Evolutionary conservation across 306 rosid species (phyloP).

Genomic region (Heteromeles arbutifolia): DNA sequence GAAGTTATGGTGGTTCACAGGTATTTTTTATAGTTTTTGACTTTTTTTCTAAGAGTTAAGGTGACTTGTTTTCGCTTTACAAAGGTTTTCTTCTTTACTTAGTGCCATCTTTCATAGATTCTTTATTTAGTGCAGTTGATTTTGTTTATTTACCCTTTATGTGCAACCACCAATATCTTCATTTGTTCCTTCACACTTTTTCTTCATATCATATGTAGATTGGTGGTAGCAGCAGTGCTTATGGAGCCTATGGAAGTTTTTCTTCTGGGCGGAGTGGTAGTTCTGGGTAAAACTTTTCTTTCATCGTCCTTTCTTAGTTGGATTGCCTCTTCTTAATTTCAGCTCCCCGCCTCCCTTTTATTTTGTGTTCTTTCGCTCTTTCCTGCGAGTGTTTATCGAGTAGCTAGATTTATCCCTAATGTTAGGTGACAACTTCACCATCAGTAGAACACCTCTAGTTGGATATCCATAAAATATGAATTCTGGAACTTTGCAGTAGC

Average conservation of each 20-base stretch:
- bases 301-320: background rate
- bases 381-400: background rate
- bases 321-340: background rate
- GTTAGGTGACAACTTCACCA: background rate
- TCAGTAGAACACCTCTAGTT: background rate
- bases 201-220: slow-evolving; percentile 45
- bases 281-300: slow-evolving; percentile 59
- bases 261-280: slow-evolving; percentile 61
- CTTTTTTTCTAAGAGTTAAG: background rate
- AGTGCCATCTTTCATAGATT: too few relatives aligned
- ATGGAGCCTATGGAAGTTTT: slow-evolving; percentile 86
- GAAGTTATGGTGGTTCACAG: slow-evolving; percentile 86
- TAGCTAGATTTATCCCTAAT: background rate
- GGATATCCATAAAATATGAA: background rate
- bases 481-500: background rate
- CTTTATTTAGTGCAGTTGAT: too few relatives aligned
- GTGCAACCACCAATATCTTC: background rate
- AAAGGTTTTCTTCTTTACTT: background rate
- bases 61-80: background rate
- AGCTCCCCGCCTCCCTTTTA: background rate
- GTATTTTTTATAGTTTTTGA: slow-evolving; percentile 26
- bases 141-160: too few relatives aligned
- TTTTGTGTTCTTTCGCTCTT: too few relatives aligned
- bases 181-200: slow-evolving; percentile 19
- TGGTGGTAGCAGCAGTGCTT: slow-evolving; percentile 57